A percentile compares a stretch with the other conserved stretches of the same genome.
Conservation (phyloP, 805 yeast species). For the Candida nonsorbophila region DNA sequence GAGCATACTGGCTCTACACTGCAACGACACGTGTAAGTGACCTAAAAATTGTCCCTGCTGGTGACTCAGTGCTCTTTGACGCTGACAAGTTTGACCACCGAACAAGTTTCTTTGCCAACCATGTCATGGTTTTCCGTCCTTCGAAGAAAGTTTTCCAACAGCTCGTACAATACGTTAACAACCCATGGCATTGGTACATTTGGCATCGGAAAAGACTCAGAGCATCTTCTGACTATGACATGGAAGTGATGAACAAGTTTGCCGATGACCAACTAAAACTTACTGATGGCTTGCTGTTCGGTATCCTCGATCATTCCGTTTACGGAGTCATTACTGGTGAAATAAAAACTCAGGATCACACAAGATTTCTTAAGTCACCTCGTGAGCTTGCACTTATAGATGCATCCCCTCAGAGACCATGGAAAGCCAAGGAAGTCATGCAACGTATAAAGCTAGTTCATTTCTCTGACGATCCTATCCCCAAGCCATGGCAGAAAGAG, state of each 20-base stretch:
- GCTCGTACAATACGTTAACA: constrained; percentile 15
- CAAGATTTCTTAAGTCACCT: constrained; percentile 38
- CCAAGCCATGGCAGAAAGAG: constrained; percentile 55
- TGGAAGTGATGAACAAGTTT: constrained; percentile 46
- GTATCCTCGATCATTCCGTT: constrained; percentile 45
- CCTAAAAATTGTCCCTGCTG: constrained; percentile 11
- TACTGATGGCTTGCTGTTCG: constrained; percentile 11
- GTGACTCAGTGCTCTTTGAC: constrained; percentile 15
- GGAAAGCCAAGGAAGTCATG: constrained; percentile 26
- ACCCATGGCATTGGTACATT: constrained; percentile 26
- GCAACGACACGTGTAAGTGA: constrained; percentile 4
- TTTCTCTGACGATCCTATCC: constrained; percentile 61
- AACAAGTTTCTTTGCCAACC: constrained; percentile 33
- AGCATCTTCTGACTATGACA: constrained; percentile 40
- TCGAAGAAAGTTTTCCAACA: constrained; percentile 18
- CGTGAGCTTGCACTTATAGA: constrained; percentile 29
- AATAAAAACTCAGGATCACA: constrained; percentile 32
- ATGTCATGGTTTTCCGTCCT: constrained; percentile 60
- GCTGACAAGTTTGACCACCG: constrained; percentile 23
- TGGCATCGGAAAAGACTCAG: constrained; percentile 15
- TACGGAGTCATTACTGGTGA: constrained; percentile 53
- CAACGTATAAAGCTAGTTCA: constrained; percentile 45
- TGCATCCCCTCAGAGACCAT: constrained; percentile 14
- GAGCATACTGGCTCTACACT: constrained; percentile 28
- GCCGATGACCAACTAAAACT: constrained; percentile 17